Base-by-base conservation (phyloP, 2,329 filamentous ascomycete species). In the Thielaviopsis cerberus region DNA sequence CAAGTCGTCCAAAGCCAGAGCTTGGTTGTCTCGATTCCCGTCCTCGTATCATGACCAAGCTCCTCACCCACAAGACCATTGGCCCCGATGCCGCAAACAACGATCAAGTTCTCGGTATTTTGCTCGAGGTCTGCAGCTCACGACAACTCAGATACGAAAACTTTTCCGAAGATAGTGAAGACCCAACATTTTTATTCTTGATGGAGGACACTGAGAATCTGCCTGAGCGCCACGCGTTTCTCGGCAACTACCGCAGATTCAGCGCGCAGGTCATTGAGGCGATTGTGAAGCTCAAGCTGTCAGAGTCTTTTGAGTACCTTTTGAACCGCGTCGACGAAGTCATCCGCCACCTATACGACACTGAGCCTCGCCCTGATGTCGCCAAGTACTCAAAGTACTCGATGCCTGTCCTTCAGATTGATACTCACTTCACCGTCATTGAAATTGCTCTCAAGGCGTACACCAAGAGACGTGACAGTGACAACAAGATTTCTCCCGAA, bases 181-280 rank as follows among this genome's bases (percentile, higher is more conserved):
- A 96, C 64, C 77, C 86, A 1, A 90, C 86, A 0, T 79, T 89
- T 60, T 74, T 88, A 11, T 92, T 95, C 63, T 76, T 98, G 1
- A 77, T 89, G 65, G 90, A 97, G 66, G 92, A 98, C 67, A 94
- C 95, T 58, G 92, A 98, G 66, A 97, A 91, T 0, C 75, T 91
- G 22, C 92, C 92, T 0, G 92, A 98, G 68, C 80, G 89, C 24
- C 92, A 98, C 70, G 88, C 89, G 0, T 98, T 98, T 68, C 77
- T 97, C 11, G 89, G 91, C 3, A 97, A 98, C 66, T 98, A 98
- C 69, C 79, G 92, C 45, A 80, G 92, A 60, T 97, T 95, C 66
- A 92, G 89, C 68, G 82, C 83, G 2, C 84, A 87, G 61, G 80
- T 96, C 25, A 88, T 98, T 58, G 91, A 97, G 69, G 79, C 79